A percentile compares a stretch with the other conserved stretches of the same genome.
These are phyloP conservation scores for Erythrophleum fordii DNA, from an alignment of 306 rosid species.

Conservation along the genomic window DNA sequence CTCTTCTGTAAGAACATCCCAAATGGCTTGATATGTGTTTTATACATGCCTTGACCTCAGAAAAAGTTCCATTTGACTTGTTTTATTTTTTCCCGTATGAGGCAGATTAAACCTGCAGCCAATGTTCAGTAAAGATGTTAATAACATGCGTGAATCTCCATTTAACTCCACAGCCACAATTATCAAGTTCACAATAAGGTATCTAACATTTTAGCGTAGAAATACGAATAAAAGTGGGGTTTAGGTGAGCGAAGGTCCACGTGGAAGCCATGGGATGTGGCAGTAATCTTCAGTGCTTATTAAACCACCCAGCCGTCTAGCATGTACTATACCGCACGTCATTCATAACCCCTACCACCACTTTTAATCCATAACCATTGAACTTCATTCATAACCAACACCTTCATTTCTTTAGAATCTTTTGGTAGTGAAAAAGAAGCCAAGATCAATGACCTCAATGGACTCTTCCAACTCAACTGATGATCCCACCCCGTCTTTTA, in stretches of 20 bases:
- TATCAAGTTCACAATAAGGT: background rate
- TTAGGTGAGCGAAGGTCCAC: background rate
- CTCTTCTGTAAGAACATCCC: background rate
- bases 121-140: background rate
- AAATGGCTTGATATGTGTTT: background rate
- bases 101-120: too few relatives aligned
- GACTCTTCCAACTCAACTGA: slow-evolving; percentile 59
- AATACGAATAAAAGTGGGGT: background rate
- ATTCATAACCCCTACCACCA: slow-evolving; percentile 25
- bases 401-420: background rate
- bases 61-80: background rate
- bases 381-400: background rate
- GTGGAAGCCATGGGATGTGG: background rate
- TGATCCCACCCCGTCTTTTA: slow-evolving; percentile 61
- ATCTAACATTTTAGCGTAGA: background rate
- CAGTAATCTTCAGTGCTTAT: background rate
- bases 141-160: background rate
- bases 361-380: background rate
- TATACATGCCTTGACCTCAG: background rate
- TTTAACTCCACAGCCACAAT: too few relatives aligned
- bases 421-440: slow-evolving; percentile 19
- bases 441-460: slow-evolving; percentile 46
- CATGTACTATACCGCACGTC: slow-evolving; percentile 19
- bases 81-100: background rate
- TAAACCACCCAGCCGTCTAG: background rate